phyloP scores from a whole-genome alignment of 2,329 filamentous ascomycete genomes.

The Colletotrichum spaethianum region DNA sequence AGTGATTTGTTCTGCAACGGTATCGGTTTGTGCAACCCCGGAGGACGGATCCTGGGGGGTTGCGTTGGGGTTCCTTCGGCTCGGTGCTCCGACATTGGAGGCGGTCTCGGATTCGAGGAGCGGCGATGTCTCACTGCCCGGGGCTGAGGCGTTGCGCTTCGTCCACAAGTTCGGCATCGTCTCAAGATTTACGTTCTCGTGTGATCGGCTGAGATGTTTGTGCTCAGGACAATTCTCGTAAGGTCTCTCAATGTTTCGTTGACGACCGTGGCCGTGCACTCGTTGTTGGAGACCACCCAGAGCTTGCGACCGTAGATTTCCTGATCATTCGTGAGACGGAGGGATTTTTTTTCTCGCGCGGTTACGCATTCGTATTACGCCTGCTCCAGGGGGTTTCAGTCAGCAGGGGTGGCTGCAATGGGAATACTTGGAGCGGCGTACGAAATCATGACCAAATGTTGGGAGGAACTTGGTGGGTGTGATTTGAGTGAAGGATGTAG shows the following conservation, averaged over 20 bases:
- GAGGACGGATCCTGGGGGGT: constrained; percentile 38
- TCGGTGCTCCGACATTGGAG: constrained; percentile 19
- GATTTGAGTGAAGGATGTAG: constrained; percentile 1
- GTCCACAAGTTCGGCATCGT: constrained; percentile 27
- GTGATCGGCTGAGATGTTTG: not conserved
- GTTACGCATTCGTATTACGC: constrained; percentile 10
- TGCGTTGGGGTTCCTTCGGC: constrained; percentile 3
- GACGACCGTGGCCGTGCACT: constrained; percentile 1
- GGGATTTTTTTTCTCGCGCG: not conserved
- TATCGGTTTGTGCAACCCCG: constrained; percentile 68
- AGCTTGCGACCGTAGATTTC: not conserved
- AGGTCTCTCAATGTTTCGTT: not conserved
- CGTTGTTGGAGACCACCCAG: not conserved
- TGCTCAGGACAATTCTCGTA: not conserved
- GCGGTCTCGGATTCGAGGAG: constrained; percentile 30
- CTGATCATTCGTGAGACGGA: not conserved
- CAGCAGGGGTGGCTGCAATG: constrained; percentile 10
- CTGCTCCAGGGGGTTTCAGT: constrained; percentile 1
- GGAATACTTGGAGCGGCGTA: not conserved
- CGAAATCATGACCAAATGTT: not conserved
- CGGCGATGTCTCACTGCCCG: constrained; percentile 32
- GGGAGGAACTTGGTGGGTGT: not conserved
- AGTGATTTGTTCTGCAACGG: constrained; percentile 62
- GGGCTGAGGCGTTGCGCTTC: constrained; percentile 7
- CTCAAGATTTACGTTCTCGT: not conserved